Base-by-base conservation (phyloP, 2,329 filamentous ascomycete genomes). In the Diaporthe amygdali region DNA sequence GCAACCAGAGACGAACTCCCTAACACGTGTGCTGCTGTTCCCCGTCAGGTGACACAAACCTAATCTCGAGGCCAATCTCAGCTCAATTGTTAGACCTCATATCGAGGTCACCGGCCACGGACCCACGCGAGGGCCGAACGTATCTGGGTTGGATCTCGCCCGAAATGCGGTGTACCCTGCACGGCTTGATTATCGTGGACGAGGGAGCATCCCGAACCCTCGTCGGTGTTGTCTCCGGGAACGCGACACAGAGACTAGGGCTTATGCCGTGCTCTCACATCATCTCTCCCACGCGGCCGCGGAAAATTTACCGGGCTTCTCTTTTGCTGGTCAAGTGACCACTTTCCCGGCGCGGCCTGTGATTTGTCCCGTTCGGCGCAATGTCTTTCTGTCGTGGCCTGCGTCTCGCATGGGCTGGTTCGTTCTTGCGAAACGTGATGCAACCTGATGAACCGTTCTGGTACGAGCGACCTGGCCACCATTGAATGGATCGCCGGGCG, bases 141-240 rank as follows among this genome's bases (percentile, higher is more conserved):
- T 63, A 47, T 63, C 44, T 49, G 56, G 30, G 30, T n/a, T 64
- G 44, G 59, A 64, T 41, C 66, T 59, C 66, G 55, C 66, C 66
- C 66, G 66, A 51, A 44, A 68, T 68, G 66, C 51, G 66, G 66
- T 68, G 66, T 47, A 56, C n/a, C 30, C 52, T 68, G 66, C 66
- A 68, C 41, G 14, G 12, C 25, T 14, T 22, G 22, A 49, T 59
- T 68, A 25, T 68, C 52, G 66, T 59, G 52, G 37, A 39, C 66
- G 49, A 68, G 30, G 37, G 41, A 22, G 59, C 34, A 46, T 47
- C 39, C 59, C 59, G 59, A 41, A 41, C n/a, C 59, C 37, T 32
- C 20, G 41, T 20, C 41, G 59, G 27, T 63, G 20, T 34, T 41
- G 41, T 14, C 20, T 47, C 41, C 59, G 59, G 41, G n/a, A 47